phyloP scores from a whole-genome alignment of 768 basidiomycete species.

The Amylocystis lapponica region DNA sequence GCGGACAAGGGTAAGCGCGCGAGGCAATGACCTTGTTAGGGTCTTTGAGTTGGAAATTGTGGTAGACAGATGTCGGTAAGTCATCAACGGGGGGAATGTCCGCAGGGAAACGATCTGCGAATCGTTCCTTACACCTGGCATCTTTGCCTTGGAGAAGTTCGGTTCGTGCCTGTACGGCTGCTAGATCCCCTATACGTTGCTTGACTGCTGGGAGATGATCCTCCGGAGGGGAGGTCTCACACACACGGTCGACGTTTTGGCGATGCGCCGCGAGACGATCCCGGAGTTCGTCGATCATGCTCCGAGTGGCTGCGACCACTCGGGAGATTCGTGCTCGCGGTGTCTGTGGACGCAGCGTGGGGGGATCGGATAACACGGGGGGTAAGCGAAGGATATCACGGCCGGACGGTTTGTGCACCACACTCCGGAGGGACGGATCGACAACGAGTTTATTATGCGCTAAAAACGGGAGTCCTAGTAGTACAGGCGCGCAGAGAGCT shows the following conservation, averaged over 20 bases:
- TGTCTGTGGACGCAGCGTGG: not conserved
- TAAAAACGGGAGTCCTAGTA: slow-evolving; percentile 5
- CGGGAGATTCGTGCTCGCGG: not conserved
- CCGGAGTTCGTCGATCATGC: not conserved
- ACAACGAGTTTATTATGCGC: slow-evolving; percentile 1
- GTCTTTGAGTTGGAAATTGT: slow-evolving; percentile 14
- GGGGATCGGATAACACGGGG: not conserved
- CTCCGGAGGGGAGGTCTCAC: too few species aligned
- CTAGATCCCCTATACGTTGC: not conserved
- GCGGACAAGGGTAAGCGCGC: not conserved
- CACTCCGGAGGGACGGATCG: not conserved
- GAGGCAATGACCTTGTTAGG: not conserved
- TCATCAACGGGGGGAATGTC: slow-evolving; percentile 17
- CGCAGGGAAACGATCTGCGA: slow-evolving; percentile 15
- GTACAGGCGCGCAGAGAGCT: slow-evolving; percentile 4
- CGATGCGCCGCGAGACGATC: too few species aligned
- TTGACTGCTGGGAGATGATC: not conserved
- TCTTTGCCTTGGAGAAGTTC: too few species aligned
- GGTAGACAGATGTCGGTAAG: slow-evolving; percentile 12
- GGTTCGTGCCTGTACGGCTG: too few species aligned
- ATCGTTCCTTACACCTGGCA: not conserved
- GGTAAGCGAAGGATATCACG: slow-evolving; percentile 1
- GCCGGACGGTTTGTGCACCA: not conserved
- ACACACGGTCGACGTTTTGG: too few species aligned
- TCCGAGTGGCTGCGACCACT: not conserved